Conservation (phyloP, 2,329 filamentous ascomycete genomes). For the Ciborinia camelliae region DNA sequence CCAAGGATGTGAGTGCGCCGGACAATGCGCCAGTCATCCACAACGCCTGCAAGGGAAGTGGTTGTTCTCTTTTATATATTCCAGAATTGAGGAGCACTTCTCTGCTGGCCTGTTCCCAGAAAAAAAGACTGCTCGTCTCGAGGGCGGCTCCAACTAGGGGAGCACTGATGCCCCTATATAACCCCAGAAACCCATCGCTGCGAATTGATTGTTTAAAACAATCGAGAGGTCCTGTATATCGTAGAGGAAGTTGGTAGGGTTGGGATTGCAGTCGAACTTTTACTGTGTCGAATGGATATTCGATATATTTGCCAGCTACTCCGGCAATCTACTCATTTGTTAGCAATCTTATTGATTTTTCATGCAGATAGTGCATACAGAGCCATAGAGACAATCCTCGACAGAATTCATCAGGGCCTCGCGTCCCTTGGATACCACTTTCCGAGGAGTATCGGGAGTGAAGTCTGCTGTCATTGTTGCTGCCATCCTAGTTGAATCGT, state of each 20-base stretch:
- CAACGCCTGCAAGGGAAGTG: conserved; percentile 71
- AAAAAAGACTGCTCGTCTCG: conserved; percentile 89
- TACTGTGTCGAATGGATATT: conserved; percentile 98
- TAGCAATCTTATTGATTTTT: conserved; percentile 9
- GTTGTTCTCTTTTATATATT: conserved; percentile 49
- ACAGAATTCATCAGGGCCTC: conserved; percentile 54
- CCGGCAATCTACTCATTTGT: conserved; percentile 62
- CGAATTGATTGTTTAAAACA: conserved; percentile 86
- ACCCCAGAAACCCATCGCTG: conserved; percentile 66
- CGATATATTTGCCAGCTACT: conserved; percentile 89
- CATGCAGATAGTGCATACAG: conserved; percentile 50
- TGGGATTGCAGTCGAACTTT: conserved; percentile 98
- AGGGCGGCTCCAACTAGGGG: conserved; percentile 87
- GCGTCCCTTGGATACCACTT: conserved; percentile 25
- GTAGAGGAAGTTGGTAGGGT: conserved; percentile 74
- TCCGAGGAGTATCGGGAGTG: conserved; percentile 18
- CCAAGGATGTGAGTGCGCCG: conserved; percentile 82
- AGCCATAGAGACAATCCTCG: conserved; percentile 87
- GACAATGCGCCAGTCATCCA: conserved; percentile 80
- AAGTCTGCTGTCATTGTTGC: conserved; percentile 29
- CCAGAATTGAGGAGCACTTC: conserved; percentile 57
- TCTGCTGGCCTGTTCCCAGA: conserved; percentile 78
- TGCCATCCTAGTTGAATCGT: conserved; percentile 28
- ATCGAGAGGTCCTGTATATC: conserved; percentile 83
- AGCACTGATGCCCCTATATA: conserved; percentile 91